Evolutionary conservation across 2,329 filamentous ascomycete species (phyloP), one percentile per base, ranked within the genome.

Genomic region (Seiridium unicorne): DNA sequence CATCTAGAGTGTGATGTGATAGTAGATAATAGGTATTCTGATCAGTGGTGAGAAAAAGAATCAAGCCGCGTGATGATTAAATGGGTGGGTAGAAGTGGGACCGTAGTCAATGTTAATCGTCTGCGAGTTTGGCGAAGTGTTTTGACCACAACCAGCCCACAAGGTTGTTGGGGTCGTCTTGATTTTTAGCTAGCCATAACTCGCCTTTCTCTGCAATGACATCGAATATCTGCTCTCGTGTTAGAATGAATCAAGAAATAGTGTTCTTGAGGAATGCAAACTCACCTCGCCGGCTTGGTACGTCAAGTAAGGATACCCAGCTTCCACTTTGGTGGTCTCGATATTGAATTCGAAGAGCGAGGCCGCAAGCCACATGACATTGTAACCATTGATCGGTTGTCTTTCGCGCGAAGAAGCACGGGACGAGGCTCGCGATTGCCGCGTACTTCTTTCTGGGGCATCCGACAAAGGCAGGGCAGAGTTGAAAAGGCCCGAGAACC

Each of bases 121-220:
- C 84, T 54, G 84, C 84, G 64, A 87, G 71, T 71, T 85, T 86
- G 57, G 90, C 90, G 81, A 99, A 99, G 78, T 99, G 95, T 75
- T 97, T 97, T 69, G 93, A 96, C 95, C 95, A 99, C 69, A 99
- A 97, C 95, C 95, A 99, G 56, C 95, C 95, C 40, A 98, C 88
- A 65, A 88, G 84, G 65, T 90, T 85, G 9, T 80, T 82, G 1
- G 87, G 79, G 74, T 99, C 95, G 71, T 99, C 95, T 77, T 99
- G 95, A 72, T 99, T 99, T 75, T 92, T 92, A 57, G 95, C 95
- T 60, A 99, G 86, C 95, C 95, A 99, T 54, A 98, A 84, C 79
- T 99, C 95, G 64, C 95, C 95, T 74, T 97, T 97, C 75, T 97
- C 93, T 36, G 90, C 95, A 71, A 99, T 92, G 57, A 99, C 90